Base-by-base conservation (phyloP, 805 yeast genomes). In the Blastobotrys parvus region DNA sequence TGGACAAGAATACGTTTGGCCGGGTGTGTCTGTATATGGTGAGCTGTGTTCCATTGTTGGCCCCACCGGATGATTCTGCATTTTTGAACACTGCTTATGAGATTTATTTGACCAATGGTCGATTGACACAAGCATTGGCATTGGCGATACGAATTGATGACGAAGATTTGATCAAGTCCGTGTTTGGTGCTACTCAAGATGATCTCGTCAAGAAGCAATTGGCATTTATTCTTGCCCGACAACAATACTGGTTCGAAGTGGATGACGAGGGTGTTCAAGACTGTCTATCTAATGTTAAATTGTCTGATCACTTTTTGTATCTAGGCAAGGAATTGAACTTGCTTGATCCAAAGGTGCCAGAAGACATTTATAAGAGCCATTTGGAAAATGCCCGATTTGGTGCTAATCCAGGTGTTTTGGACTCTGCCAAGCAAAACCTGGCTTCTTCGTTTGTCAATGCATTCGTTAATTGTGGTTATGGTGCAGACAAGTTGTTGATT, bases 361-460 rank as follows among this genome's bases (percentile, higher is more conserved):
- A 88, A 63, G 98, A 92, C 63, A 77, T 92, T 45, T 88, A 88
- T 65, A 88, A 89, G 63, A 79, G 88, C 22, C 95, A 90, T 61
- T 71, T 90, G 52, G 97, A 92, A 59, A 80, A 76, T 51, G 63
- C 77, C 2, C 71, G 78, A 47, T 72, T 74, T 43, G 80, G 81
- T 4, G 65, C 75, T 23, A 75, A 81, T 4, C 56, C 71, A 1
- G 62, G 61, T 1, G 45, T 53, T 4, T 67, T 87, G 34, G 97
- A 90, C 61, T 84, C 95, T 30, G 95, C 96, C 10, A 89, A 88
- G 62, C 97, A 90, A 64, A 92, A 88, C 59, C 71, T 92, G 55
- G 97, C 97, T 3, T 79, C 94, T 2, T 76, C 92, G n/a, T 90
- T 92, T 62, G 97, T 89, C 40, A 92, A 88, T 58, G 82, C 89